Conservation (phyloP, 345 rosid genomes). For the Acer negundo region DNA sequence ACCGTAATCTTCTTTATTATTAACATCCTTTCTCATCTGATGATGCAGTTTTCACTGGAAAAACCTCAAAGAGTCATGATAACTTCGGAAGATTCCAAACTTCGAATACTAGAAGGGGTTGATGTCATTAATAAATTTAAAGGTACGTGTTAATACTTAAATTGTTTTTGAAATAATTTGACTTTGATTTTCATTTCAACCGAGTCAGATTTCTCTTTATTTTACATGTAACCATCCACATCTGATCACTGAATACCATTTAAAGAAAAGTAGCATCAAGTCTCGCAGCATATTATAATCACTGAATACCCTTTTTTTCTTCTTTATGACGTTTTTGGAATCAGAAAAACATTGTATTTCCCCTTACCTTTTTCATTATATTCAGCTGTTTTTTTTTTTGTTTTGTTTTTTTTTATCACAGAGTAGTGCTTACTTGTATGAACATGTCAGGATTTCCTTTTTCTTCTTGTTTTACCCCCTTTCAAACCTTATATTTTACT, state of each 20-base stretch:
- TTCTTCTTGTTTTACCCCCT: neutral
- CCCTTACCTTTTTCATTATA: neutral
- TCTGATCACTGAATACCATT: neutral
- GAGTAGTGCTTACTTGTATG: too few species aligned
- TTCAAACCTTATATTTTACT: neutral
- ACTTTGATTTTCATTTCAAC: neutral
- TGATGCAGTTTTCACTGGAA: constrained; percentile 59
- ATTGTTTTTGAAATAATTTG: neutral
- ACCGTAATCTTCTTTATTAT: neutral
- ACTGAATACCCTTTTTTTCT: neutral
- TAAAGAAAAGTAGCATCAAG: neutral
- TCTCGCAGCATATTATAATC: neutral
- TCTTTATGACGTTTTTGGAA: neutral
- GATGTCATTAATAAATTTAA: constrained; percentile 60
- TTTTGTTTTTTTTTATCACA: too few species aligned
- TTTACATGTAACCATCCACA: neutral
- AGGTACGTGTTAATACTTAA: constrained; percentile 40
- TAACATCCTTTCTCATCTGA: constrained; percentile 19
- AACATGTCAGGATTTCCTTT: neutral
- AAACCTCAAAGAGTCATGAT: constrained; percentile 57
- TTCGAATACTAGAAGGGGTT: constrained; percentile 61
- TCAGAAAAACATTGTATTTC: neutral
- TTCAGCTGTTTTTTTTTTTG: neutral
- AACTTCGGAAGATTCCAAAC: constrained; percentile 74
- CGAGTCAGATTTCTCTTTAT: neutral